phyloP scores from a whole-genome alignment of 495 filamentous ascomycete genomes.

The Hypoxylon fragiforme region DNA sequence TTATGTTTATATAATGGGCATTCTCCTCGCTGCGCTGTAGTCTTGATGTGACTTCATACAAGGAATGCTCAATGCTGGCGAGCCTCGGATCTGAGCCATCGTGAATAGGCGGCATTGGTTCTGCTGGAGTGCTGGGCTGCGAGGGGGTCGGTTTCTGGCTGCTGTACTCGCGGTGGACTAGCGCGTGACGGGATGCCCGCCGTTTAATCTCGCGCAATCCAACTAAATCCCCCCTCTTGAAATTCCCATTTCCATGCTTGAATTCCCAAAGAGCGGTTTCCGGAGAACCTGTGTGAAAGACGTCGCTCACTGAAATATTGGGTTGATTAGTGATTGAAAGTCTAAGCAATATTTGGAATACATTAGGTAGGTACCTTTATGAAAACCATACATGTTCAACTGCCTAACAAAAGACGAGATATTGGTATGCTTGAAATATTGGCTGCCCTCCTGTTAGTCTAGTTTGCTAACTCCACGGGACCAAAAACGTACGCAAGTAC shows the following conservation, averaged over 20 bases:
- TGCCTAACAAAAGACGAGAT: conserved; percentile 98
- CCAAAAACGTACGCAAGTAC: conserved; percentile 78
- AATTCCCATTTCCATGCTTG: conserved; percentile 97
- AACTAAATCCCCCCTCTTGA: conserved; percentile 90
- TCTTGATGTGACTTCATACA: conserved; percentile 78
- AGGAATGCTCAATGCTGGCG: conserved; percentile 73
- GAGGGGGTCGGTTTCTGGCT: conserved; percentile 74
- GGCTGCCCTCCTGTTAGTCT: conserved; percentile 48
- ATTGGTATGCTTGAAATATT: conserved; percentile 99
- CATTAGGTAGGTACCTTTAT: conserved; percentile 81
- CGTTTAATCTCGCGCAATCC: conserved; percentile 95
- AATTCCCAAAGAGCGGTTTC: conserved; percentile 98
- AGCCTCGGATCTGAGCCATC: conserved; percentile 79
- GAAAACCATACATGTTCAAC: conserved; percentile 99
- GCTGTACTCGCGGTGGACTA: conserved; percentile 95
- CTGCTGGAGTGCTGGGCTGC: conserved; percentile 81
- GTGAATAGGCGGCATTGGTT: conserved; percentile 66
- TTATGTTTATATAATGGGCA: conserved; percentile 73
- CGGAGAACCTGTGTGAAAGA: conserved; percentile 95
- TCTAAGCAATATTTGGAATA: conserved; percentile 4
- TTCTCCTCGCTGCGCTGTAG: conserved; percentile 83
- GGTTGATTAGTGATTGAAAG: conserved; percentile 9
- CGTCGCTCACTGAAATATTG: conserved; percentile 79
- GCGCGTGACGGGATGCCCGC: conserved; percentile 89
- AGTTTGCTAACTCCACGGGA: neutral